phyloP scores from a whole-genome alignment of 371 early-diverging fungal species.

The Chytridiales sp. region DNA sequence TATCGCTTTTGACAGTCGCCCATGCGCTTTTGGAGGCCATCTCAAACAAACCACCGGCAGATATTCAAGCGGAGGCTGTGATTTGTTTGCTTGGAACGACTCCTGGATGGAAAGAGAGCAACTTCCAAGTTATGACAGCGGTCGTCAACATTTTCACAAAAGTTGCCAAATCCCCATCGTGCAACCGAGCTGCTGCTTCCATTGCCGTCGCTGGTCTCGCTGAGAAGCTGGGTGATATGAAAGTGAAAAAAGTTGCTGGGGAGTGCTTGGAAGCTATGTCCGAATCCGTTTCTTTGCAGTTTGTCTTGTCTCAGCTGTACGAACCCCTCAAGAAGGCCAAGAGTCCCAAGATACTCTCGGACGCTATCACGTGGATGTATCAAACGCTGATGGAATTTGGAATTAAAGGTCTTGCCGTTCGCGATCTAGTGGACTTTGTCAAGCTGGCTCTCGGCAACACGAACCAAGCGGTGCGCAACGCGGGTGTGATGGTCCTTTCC shows the following conservation, averaged over 20 bases:
- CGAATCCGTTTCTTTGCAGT: conserved; percentile 71
- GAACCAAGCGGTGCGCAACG: conserved; percentile 77
- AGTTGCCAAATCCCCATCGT: conserved; percentile 63
- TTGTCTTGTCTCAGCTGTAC: conserved; percentile 74
- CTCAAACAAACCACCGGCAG: conserved; percentile 34
- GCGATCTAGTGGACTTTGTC: conserved; percentile 80
- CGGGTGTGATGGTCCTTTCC: conserved; percentile 74
- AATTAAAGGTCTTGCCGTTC: conserved; percentile 68
- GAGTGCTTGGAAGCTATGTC: conserved; percentile 71
- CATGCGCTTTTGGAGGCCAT: conserved; percentile 68
- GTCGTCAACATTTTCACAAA: conserved; percentile 66
- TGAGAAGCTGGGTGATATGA: conserved; percentile 93
- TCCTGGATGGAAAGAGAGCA: conserved; percentile 94
- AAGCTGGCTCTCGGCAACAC: conserved; percentile 75
- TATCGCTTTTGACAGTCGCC: conserved; percentile 55
- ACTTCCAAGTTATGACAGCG: conserved; percentile 78
- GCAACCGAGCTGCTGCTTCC: conserved; percentile 72
- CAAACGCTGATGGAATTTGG: conserved; percentile 84
- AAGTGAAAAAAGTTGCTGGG: conserved; percentile 80
- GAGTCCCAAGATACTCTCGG: conserved; percentile 86
- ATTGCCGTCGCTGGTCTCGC: conserved; percentile 54
- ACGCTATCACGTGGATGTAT: conserved; percentile 81
- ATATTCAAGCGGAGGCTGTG: conserved; percentile 80
- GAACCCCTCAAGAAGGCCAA: conserved; percentile 78
- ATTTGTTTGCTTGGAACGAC: conserved; percentile 74